Conservation (phyloP, 768 basidiomycete genomes). For the Mycena pura region DNA sequence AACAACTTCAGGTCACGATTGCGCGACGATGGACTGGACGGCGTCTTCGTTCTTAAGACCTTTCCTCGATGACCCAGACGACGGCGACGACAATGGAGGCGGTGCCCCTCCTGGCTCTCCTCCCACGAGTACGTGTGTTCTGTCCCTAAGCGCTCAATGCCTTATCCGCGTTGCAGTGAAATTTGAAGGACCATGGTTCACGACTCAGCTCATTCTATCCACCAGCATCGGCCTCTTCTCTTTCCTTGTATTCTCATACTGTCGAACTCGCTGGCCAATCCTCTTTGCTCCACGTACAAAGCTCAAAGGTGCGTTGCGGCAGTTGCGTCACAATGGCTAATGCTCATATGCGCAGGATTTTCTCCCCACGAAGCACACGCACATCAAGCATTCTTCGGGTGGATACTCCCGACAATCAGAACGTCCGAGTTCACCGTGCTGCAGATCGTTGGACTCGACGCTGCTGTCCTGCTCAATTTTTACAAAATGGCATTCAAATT, state of each 20-base stretch:
- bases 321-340: slow-evolving; percentile 13
- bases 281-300: slow-evolving; percentile 94
- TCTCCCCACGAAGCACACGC: slow-evolving; percentile 93
- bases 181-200: slow-evolving; percentile 95
- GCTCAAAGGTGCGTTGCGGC: slow-evolving; percentile 75
- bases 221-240: slow-evolving; percentile 76
- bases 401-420: slow-evolving; percentile 91
- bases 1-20: neutral
- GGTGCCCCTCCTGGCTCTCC: slow-evolving; percentile 68
- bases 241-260: slow-evolving; percentile 89
- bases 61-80: slow-evolving; percentile 36
- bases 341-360: slow-evolving; percentile 62
- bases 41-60: slow-evolving; percentile 30
- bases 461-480: slow-evolving; percentile 95
- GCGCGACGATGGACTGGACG: slow-evolving; percentile 21
- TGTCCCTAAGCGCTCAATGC: neutral
- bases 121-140: slow-evolving; percentile 58
- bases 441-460: slow-evolving; percentile 96
- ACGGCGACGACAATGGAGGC: slow-evolving; percentile 45
- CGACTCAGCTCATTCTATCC: slow-evolving; percentile 86
- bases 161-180: slow-evolving; percentile 53
- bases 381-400: slow-evolving; percentile 89
- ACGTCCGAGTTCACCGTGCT: slow-evolving; percentile 93
- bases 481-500: slow-evolving; percentile 95
- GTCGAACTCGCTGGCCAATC: slow-evolving; percentile 86